Evolutionary conservation across 2,329 filamentous ascomycete species (phyloP), one percentile per base, ranked within the genome.

Genomic region (Tolypocladium capitatum): DNA sequence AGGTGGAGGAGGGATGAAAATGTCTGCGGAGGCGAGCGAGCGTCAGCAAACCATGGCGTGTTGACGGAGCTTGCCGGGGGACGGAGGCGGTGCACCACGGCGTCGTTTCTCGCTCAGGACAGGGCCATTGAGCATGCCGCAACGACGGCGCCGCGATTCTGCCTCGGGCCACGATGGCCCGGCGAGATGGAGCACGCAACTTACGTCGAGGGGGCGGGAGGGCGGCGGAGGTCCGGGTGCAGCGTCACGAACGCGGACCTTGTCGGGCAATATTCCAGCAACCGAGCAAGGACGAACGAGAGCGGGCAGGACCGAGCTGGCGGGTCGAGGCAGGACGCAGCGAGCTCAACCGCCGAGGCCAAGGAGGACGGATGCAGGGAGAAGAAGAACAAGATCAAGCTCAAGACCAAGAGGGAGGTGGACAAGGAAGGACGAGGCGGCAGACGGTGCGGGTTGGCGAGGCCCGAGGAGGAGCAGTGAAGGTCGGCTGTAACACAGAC

Each of bases 201-300:
- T 49, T 27, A 43, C 45, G 45, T 38, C 44, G 42, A 48, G 43
- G 46, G 34, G 16, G 30, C 20, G 48, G 46, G 36, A 46, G 31
- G 40, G 13, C 5, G 46, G 24, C 14, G 42, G 34, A 43, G 18
- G 30, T 41, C 18, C 31, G 34, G 45, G 24, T 32, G 34, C 36
- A 16, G 24, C 21, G 24, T 24, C 43, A 53, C 47, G 35, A 41
- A 49, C 46, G 49, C 45, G 49, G 55, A 60, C n/a, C n/a, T n/a
- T n/a, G n/a, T 60, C 56, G 57, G 60, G 64, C 63, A 64, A 64
- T 66, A 64, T 66, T 66, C 62, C 64, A 66, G 64, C 64, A 66
- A 65, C 61, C 58, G 54, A 61, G 54, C 55, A 54, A n/a, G n/a
- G n/a, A n/a, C n/a, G 43, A 34, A 46, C 21, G 36, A 16, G 10